Evolutionary conservation across 2,329 filamentous ascomycete species (phyloP).

Genomic region (Fusarium tanahbumbuense): DNA sequence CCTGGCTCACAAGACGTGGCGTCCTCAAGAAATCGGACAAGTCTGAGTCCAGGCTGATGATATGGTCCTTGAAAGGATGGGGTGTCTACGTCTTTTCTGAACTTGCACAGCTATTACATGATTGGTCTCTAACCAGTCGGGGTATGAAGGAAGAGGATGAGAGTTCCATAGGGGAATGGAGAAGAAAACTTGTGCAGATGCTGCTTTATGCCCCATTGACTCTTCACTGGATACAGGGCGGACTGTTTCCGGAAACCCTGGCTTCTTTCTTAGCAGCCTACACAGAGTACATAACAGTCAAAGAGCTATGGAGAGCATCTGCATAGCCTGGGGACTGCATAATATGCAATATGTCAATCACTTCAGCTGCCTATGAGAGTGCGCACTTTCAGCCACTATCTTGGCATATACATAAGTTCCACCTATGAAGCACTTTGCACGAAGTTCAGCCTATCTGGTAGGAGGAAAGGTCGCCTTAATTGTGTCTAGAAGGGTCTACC

Average conservation of each 20-base stretch:
- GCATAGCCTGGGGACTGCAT: background rate
- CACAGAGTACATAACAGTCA: constrained; percentile 25
- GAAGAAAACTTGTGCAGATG: constrained; percentile 12
- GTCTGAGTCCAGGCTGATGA: constrained; percentile 10
- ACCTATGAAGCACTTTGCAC: no score
- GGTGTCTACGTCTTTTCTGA: constrained; percentile 18
- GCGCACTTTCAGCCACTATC: background rate
- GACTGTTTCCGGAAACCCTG: constrained; percentile 15
- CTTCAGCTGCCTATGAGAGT: background rate
- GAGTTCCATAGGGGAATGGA: background rate
- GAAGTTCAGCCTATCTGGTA: no score
- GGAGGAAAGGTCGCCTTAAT: fast-evolving
- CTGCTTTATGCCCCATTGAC: constrained; percentile 23
- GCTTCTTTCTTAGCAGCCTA: constrained; percentile 27
- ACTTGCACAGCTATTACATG: constrained; percentile 17
- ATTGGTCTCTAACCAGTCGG: background rate
- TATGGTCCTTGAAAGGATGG: constrained; percentile 26
- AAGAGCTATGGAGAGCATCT: constrained; percentile 18
- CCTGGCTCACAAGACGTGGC: constrained; percentile 18
- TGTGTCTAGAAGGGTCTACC: no score
- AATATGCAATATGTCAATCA: no score
- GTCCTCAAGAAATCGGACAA: constrained; percentile 15
- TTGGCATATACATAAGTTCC: background rate
- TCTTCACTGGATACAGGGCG: constrained; percentile 25
- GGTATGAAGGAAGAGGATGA: background rate